Evolutionary conservation across 768 basidiomycete species (phyloP).

Genomic region (Mycena belliarum): DNA sequence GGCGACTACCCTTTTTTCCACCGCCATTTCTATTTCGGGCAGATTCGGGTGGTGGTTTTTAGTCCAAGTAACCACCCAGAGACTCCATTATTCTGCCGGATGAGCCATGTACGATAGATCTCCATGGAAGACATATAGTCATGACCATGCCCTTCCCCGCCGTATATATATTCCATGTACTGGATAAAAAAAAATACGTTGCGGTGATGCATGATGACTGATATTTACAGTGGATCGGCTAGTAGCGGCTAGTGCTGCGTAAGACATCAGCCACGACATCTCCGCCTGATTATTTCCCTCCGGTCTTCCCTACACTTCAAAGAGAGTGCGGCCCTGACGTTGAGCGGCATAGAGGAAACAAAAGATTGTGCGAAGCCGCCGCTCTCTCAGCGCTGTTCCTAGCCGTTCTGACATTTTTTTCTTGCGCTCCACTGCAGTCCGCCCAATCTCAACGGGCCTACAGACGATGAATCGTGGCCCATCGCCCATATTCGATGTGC

Average conservation of each 20-base stretch:
- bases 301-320: neutral
- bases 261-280: conserved; percentile 21
- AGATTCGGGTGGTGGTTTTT: too few species aligned
- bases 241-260: conserved; percentile 16
- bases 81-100: too few species aligned
- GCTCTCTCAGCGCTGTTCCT: neutral
- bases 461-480: conserved; percentile 52
- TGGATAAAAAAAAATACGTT: neutral
- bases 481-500: conserved; percentile 64
- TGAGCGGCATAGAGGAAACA: conserved; percentile 10
- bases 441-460: conserved; percentile 5
- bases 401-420: conserved; percentile 3
- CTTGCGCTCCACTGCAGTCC: conserved; percentile 6
- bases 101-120: too few species aligned
- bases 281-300: conserved; percentile 3
- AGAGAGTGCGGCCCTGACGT: conserved; percentile 17
- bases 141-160: too few species aligned
- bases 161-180: too few species aligned
- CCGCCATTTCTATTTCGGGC: too few species aligned
- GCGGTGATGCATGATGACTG: conserved; percentile 6
- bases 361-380: conserved; percentile 9
- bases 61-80: too few species aligned
- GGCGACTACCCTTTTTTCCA: too few species aligned
- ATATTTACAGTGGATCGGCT: conserved; percentile 3
- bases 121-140: too few species aligned